These are phyloP conservation scores for Ceratobasidium sp. DNA, from an alignment of 1,284 basidiomycete genomes.

Conservation along the genomic window DNA sequence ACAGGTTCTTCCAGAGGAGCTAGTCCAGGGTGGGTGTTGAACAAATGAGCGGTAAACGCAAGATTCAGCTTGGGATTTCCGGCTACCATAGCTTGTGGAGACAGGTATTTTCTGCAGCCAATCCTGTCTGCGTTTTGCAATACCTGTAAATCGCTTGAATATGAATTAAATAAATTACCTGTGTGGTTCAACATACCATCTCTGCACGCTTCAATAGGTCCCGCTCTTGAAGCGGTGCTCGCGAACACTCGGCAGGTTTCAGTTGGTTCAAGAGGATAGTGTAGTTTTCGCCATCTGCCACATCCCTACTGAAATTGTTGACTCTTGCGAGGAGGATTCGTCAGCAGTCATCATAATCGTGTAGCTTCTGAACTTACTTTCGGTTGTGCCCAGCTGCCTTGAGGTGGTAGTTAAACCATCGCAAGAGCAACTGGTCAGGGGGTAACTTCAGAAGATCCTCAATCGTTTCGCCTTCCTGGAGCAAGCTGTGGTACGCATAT, in stretches of 20 bases:
- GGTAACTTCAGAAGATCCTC: conserved; percentile 94
- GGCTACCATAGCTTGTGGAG: conserved; percentile 86
- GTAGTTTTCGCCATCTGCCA: conserved; percentile 96
- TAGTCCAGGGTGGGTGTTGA: conserved; percentile 96
- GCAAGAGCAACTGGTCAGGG: conserved; percentile 93
- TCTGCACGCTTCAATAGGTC: conserved; percentile 64
- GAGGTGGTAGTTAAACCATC: conserved; percentile 99
- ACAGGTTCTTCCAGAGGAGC: conserved; percentile 86
- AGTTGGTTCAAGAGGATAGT: conserved; percentile 94
- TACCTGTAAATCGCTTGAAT: conserved; percentile 56
- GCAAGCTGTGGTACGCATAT: conserved; percentile 54
- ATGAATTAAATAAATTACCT: background rate
- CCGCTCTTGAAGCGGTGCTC: conserved; percentile 84
- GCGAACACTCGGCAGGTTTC: conserved; percentile 92
- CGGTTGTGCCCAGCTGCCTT: conserved; percentile 93
- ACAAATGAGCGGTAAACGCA: conserved; percentile 97
- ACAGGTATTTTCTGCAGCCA: conserved; percentile 95
- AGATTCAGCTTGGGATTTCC: conserved; percentile 99
- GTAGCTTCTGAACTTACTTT: conserved; percentile 57
- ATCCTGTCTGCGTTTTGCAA: conserved; percentile 93
- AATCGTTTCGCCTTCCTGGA: conserved; percentile 96
- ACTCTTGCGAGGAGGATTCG: conserved; percentile 58
- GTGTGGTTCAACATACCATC: background rate
- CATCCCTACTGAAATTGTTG: conserved; percentile 97
- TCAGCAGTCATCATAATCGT: background rate